Percentiles rank a stretch among this genome's conserved stretches.
These are phyloP conservation scores for Hanseniaspora hatyaiensis DNA, from an alignment of 805 yeast species.

Conservation along the genomic window DNA sequence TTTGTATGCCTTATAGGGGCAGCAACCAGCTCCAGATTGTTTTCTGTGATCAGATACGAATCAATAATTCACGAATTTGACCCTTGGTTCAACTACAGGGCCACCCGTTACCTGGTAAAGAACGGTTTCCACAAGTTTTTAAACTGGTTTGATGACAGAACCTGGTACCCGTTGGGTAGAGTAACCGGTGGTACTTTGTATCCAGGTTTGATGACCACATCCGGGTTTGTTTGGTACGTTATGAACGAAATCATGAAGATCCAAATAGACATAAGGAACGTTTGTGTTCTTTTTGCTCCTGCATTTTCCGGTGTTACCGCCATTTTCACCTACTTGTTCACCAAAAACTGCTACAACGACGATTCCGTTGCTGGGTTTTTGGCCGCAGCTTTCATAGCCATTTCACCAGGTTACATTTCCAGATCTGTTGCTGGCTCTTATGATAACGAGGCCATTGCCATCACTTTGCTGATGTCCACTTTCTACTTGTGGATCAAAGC, in stretches of 20 bases:
- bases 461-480: conserved; percentile 87
- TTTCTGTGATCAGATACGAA: conserved; percentile 93
- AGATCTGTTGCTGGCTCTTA: conserved; percentile 98
- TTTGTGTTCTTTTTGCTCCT: conserved; percentile 93
- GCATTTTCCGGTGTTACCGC: conserved; percentile 92
- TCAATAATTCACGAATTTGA: conserved; percentile 95
- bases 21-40: conserved; percentile 80
- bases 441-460: conserved; percentile 98
- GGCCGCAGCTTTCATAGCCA: conserved; percentile 90
- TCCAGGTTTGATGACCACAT: conserved; percentile 96
- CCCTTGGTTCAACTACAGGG: conserved; percentile 94
- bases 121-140: conserved; percentile 81
- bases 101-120: conserved; percentile 79
- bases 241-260: conserved; percentile 51
- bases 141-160: conserved; percentile 97
- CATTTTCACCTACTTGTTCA: conserved; percentile 71
- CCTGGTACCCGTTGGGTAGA: conserved; percentile 98
- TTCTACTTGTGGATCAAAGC: conserved; percentile 94
- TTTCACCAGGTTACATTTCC: conserved; percentile 96
- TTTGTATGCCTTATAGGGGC: conserved; percentile 77
- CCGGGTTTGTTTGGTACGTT: conserved; percentile 76
- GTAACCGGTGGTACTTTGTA: conserved; percentile 98
- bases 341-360: conserved; percentile 63
- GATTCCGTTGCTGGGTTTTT: conserved; percentile 79
- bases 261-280: conserved; percentile 88